These are phyloP conservation scores for Beauveria varroae DNA, from an alignment of 2,329 filamentous ascomycete genomes.

Conservation along the genomic window DNA sequence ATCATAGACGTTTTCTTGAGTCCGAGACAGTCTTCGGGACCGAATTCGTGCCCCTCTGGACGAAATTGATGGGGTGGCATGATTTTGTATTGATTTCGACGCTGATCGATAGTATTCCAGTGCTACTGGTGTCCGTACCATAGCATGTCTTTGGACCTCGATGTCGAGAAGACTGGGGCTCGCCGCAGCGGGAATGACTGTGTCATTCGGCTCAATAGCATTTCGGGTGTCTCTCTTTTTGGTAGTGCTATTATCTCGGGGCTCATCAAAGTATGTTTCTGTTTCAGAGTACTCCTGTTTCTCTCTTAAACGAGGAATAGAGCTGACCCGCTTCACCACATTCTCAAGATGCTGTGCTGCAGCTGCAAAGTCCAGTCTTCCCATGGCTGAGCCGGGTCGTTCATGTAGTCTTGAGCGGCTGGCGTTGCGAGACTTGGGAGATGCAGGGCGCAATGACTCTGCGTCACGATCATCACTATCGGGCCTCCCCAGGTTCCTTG, in stretches of 20 bases:
- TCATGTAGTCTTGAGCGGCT: conserved; percentile 19
- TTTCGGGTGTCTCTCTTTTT: too few relatives aligned
- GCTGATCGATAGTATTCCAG: background rate
- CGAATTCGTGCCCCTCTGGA: too few relatives aligned
- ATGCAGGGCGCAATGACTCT: background rate
- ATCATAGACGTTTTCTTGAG: background rate
- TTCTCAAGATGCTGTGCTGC: background rate
- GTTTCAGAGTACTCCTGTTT: too few relatives aligned
- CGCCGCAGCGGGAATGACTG: background rate
- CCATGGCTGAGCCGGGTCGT: conserved; percentile 14
- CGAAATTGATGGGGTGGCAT: background rate
- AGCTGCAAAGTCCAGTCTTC: background rate
- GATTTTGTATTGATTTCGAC: background rate
- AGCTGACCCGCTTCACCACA: background rate
- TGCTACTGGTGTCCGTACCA: background rate
- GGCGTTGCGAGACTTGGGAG: conserved; percentile 29
- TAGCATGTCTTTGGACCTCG: background rate
- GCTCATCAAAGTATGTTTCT: too few relatives aligned
- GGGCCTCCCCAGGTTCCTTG: too few relatives aligned
- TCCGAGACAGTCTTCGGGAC: too few relatives aligned
- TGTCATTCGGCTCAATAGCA: background rate
- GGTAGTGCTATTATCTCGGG: too few relatives aligned
- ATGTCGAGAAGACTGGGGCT: background rate
- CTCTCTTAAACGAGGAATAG: background rate
- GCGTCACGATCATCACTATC: too few relatives aligned